Evolutionary conservation across 805 yeast species (phyloP).

Genomic region (Torulaspora quercuum): DNA sequence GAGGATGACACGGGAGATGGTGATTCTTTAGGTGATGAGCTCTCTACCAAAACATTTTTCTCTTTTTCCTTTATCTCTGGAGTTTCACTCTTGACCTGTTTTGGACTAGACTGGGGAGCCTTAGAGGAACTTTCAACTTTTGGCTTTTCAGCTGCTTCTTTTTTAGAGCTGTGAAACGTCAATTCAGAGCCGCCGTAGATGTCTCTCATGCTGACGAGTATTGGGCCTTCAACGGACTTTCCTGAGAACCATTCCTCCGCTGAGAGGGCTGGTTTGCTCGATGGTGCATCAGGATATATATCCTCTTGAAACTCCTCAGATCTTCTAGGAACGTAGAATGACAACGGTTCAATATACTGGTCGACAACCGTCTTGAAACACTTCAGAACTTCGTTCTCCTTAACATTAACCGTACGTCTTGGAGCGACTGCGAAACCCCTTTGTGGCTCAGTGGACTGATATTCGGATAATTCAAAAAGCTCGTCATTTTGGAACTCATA

Average conservation of each 20-base stretch:
- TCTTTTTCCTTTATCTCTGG: no score
- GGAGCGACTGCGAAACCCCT: conserved; percentile 94
- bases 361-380: conserved; percentile 88
- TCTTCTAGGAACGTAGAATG: conserved; percentile 91
- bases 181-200: conserved; percentile 74
- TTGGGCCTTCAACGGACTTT: conserved; percentile 76
- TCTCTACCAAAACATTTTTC: no score
- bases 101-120: no score
- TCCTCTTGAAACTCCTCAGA: conserved; percentile 90
- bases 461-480: conserved; percentile 82
- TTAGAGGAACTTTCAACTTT: no score
- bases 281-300: conserved; percentile 87
- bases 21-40: neutral
- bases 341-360: conserved; percentile 78
- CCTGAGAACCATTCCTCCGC: conserved; percentile 82
- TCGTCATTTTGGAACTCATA: conserved; percentile 85
- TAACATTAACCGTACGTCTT: conserved; percentile 69
- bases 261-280: conserved; percentile 69
- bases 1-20: conserved; percentile 11
- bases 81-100: no score
- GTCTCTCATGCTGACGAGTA: conserved; percentile 69
- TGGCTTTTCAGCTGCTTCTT: conserved; percentile 16
- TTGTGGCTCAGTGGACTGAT: conserved; percentile 85
- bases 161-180: conserved; percentile 37
- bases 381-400: conserved; percentile 79